Conservation (phyloP, 2,329 filamentous ascomycete genomes). For the Clonostachys rhizophaga region DNA sequence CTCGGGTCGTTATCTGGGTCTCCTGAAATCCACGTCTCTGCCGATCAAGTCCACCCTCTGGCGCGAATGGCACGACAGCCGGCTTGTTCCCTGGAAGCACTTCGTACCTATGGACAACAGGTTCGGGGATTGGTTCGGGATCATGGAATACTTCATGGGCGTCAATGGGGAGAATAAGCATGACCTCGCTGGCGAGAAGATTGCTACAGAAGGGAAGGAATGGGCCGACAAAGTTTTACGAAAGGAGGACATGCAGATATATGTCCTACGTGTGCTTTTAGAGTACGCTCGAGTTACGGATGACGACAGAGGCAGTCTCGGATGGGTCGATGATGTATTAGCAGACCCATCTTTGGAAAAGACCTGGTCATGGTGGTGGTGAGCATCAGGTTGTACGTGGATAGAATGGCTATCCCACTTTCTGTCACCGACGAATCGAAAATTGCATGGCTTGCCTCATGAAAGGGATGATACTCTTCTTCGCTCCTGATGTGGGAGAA, state of each 20-base stretch:
- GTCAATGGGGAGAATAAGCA: conserved; percentile 40
- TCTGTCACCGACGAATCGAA: neutral
- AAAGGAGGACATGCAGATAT: conserved; percentile 70
- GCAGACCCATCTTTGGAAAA: conserved; percentile 22
- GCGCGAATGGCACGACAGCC: conserved; percentile 75
- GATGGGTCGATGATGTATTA: conserved; percentile 48
- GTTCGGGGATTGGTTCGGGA: conserved; percentile 66
- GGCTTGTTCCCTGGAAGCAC: conserved; percentile 73
- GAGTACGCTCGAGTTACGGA: conserved; percentile 57
- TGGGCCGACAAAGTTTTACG: conserved; percentile 68
- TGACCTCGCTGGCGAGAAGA: conserved; percentile 56
- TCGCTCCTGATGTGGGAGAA: too few species aligned
- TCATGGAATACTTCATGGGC: conserved; percentile 71
- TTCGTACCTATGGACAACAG: conserved; percentile 77
- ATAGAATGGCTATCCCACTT: neutral
- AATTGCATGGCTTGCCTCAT: too few species aligned
- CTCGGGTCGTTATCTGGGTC: conserved; percentile 63
- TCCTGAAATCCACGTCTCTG: conserved; percentile 64
- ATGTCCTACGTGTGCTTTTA: conserved; percentile 58
- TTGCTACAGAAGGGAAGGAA: conserved; percentile 59
- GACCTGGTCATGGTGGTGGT: conserved; percentile 19
- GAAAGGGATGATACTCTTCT: too few species aligned
- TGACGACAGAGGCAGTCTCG: conserved; percentile 45
- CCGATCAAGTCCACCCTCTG: conserved; percentile 77
- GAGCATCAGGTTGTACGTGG: neutral